Conservation (phyloP, 331 rosid genomes). For the Saraca asoca region DNA sequence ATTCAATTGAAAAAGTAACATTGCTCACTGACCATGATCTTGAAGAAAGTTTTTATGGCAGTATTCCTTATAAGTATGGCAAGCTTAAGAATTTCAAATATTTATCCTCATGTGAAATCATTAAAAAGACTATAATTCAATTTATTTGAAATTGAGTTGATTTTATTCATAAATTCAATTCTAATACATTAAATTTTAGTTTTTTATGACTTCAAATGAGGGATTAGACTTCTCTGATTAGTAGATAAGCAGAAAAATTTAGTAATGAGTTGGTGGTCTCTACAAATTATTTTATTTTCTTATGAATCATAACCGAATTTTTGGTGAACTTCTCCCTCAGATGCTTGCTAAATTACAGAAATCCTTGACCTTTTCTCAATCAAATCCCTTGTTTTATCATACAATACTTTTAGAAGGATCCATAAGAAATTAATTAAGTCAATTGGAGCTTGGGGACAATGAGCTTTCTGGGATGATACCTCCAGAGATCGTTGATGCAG, state of each 20-base stretch:
- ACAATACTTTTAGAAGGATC: slow-evolving; percentile 44
- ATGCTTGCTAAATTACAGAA: too few relatives aligned
- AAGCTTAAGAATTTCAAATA: slow-evolving; percentile 46
- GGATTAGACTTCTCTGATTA: slow-evolving; percentile 54
- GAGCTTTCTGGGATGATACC: slow-evolving; percentile 48
- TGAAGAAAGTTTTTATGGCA: slow-evolving; percentile 45
- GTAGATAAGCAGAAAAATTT: slow-evolving; percentile 49
- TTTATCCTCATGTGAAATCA: too few relatives aligned
- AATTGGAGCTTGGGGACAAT: slow-evolving; percentile 37
- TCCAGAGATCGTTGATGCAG: slow-evolving; percentile 41
- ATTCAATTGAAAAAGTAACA: slow-evolving; percentile 43
- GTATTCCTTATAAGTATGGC: slow-evolving; percentile 50
- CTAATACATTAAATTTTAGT: too few relatives aligned
- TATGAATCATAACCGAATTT: slow-evolving; percentile 50
- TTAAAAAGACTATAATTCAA: too few relatives aligned
- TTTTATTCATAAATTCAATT: too few relatives aligned
- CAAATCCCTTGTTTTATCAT: slow-evolving; percentile 42
- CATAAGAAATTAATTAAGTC: slow-evolving; percentile 40
- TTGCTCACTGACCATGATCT: slow-evolving; percentile 48
- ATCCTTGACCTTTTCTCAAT: slow-evolving; percentile 5
- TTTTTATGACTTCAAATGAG: too few relatives aligned
- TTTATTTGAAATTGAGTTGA: too few relatives aligned
- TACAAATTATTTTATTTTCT: slow-evolving; percentile 43
- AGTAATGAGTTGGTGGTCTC: slow-evolving; percentile 53
- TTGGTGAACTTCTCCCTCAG: slow-evolving; percentile 12